Percentiles rank a stretch among this genome's conserved stretches.
phyloP scores from a whole-genome alignment of 2,329 filamentous ascomycete genomes.

The Diplodia sapinea region DNA sequence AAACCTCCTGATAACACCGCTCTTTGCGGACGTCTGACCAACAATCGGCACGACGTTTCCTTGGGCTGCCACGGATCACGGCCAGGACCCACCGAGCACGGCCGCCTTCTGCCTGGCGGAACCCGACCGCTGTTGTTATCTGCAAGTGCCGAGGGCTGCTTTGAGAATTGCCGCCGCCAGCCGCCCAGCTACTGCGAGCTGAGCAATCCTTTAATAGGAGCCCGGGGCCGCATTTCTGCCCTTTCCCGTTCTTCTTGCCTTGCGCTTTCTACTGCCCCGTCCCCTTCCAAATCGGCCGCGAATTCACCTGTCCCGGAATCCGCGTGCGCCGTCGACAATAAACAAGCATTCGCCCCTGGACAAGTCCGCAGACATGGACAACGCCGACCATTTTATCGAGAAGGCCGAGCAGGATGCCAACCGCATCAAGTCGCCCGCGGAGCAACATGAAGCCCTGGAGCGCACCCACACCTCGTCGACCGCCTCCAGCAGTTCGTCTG shows the following conservation, averaged over 20 bases:
- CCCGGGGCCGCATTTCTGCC: not conserved
- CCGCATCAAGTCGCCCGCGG: slow-evolving; percentile 54
- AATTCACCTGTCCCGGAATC: not conserved
- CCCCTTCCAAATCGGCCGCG: not conserved
- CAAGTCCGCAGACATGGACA: slow-evolving; percentile 50
- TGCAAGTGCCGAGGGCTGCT: slow-evolving; percentile 18
- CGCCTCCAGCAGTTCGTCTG: slow-evolving; percentile 47
- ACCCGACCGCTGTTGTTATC: slow-evolving; percentile 14
- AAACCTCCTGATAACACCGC: slow-evolving; percentile 26
- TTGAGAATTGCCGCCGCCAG: slow-evolving; percentile 12
- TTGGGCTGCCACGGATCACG: slow-evolving; percentile 7
- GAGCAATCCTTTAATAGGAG: slow-evolving; percentile 23
- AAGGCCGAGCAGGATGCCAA: slow-evolving; percentile 63
- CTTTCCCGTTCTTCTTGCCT: not conserved
- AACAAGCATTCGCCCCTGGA: slow-evolving; percentile 15
- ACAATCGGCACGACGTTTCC: slow-evolving; percentile 5
- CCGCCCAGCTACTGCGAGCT: not conserved
- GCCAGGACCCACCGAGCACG: slow-evolving; percentile 22
- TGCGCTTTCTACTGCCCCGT: not conserved
- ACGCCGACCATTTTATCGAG: slow-evolving; percentile 61
- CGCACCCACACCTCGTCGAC: slow-evolving; percentile 63
- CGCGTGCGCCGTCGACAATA: not conserved
- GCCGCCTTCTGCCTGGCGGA: slow-evolving; percentile 13
- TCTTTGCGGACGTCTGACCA: slow-evolving; percentile 20
- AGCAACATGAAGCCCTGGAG: slow-evolving; percentile 56